phyloP scores from a whole-genome alignment of 2,329 filamentous ascomycete genomes.

The Fusarium proliferatum region DNA sequence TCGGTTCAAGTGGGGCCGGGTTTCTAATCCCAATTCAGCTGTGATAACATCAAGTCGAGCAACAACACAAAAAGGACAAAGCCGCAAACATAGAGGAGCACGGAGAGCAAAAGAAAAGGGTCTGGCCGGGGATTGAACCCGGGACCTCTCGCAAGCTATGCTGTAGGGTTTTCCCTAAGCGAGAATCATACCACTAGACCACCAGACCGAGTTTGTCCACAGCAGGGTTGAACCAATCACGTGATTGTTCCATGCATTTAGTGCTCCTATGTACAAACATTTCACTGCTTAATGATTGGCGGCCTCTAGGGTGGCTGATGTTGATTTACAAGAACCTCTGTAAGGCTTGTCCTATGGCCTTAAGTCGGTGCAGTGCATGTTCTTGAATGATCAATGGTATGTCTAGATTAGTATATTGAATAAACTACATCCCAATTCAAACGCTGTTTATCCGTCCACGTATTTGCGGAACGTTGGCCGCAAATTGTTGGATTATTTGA shows the following conservation, averaged over 20 bases:
- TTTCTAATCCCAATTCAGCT: not conserved
- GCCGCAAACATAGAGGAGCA: not conserved
- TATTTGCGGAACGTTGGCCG: not conserved
- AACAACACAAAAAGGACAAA: not conserved
- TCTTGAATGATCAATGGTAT: not conserved
- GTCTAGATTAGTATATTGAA: not conserved
- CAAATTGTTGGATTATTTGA: not conserved
- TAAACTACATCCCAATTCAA: not conserved
- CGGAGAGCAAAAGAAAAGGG: conserved; percentile 41
- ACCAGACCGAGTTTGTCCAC: conserved; percentile 56
- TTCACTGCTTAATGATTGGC: accelerated
- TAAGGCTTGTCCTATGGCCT: not conserved
- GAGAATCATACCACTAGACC: conserved; percentile 79
- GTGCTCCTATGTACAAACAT: accelerated
- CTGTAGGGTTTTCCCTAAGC: conserved; percentile 67
- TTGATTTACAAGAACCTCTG: not conserved
- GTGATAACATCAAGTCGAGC: not conserved
- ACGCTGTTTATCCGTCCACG: not conserved
- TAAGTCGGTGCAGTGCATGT: not conserved
- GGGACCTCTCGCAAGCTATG: conserved; percentile 57
- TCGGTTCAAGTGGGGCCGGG: not conserved
- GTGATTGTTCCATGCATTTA: not conserved
- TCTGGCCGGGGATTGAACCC: conserved; percentile 60
- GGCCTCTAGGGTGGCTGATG: not conserved
- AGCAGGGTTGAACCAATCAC: conserved; percentile 45